Conservation (phyloP, 352 stramenopile genomes). For the Pythium phragmiticola region DNA sequence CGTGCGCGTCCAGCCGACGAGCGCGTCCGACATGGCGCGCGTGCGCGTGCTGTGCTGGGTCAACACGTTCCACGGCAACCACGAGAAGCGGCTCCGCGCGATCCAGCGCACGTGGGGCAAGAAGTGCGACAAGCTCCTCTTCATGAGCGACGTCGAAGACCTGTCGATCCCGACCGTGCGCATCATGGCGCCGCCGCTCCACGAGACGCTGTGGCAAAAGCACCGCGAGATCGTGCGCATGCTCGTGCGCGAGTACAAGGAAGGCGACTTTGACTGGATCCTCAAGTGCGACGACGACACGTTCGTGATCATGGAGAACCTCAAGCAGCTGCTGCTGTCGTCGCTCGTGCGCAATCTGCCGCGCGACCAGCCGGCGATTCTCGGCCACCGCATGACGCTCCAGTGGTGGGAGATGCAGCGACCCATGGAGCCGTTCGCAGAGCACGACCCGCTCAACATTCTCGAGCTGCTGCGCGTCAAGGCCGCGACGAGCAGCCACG, state of each 20-base stretch:
- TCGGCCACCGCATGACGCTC: conserved; percentile 85
- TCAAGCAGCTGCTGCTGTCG: conserved; percentile 68
- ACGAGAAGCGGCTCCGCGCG: conserved; percentile 49
- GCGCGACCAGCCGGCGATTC: conserved; percentile 41
- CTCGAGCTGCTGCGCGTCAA: conserved; percentile 49
- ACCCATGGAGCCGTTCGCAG: conserved; percentile 61
- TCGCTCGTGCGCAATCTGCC: conserved; percentile 40
- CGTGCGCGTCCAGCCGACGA: conserved; percentile 57
- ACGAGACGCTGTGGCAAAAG: conserved; percentile 85
- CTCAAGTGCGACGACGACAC: conserved; percentile 90
- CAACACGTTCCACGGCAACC: conserved; percentile 83
- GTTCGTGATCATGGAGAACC: conserved; percentile 84
- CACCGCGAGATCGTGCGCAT: conserved; percentile 78
- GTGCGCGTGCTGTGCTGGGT: conserved; percentile 83
- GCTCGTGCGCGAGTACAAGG: conserved; percentile 58
- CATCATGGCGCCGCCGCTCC: conserved; percentile 58
- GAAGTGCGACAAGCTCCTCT: conserved; percentile 86
- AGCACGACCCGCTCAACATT: conserved; percentile 62
- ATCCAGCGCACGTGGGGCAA: conserved; percentile 80
- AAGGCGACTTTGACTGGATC: conserved; percentile 80
- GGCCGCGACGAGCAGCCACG: conserved; percentile 40
- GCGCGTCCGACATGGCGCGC: conserved; percentile 31
- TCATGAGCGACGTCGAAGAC: conserved; percentile 85
- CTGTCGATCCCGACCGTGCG: conserved; percentile 54
- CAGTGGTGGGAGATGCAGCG: conserved; percentile 86